Evolutionary conservation across 495 filamentous ascomycete genomes (phyloP), one percentile per base, ranked within the genome.

Genomic region (Daldinia loculata): DNA sequence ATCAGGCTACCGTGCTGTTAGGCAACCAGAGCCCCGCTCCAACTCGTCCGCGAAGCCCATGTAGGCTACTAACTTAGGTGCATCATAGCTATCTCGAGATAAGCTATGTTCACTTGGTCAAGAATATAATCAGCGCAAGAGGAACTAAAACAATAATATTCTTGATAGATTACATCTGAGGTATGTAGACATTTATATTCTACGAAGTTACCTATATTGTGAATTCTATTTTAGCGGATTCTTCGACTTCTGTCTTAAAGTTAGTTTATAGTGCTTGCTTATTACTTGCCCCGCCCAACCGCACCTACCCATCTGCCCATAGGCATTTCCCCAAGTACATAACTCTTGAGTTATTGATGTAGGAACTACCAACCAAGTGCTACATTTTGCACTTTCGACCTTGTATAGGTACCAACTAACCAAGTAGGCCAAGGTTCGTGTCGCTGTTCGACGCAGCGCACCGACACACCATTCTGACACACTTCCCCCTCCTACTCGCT

Each of bases 401-500:
- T 22, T 22, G 11, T 48, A 24, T 48, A 48, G 12, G 15, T 24
- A 30, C 53, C 19, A 14, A 36, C 0, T 29, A 29, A 29, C 27
- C 27, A 29, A 29, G 34, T 34, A 41, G 30, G 30, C 32, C 11
- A 12, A 57, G 9, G 19, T 8, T 57, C 30, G 32, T 7, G n/a
- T 27, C 29, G 22, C 22, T 66, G 6, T 53, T 14, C 22, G 3
- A 48, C 17, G 2, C 48, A 14, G 12, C 48, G 19, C 26, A 22
- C 67, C 61, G 27, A 70, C 61, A 56, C 63, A 62, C 48, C 58
- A 72, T 56, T 61, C 48, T 27, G 15, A 52, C 55, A 26, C 38
- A 26, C 52, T 34, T 34, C 61, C 62, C 66, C 52, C 55, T 68
- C 67, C 63, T 62, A 61, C 70, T 69, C 41, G 52, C 70, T 65